Percentiles rank a stretch among this genome's conserved stretches.
These are phyloP conservation scores for Candida sakaeoensis DNA, from an alignment of 805 yeast species.

Conservation along the genomic window DNA sequence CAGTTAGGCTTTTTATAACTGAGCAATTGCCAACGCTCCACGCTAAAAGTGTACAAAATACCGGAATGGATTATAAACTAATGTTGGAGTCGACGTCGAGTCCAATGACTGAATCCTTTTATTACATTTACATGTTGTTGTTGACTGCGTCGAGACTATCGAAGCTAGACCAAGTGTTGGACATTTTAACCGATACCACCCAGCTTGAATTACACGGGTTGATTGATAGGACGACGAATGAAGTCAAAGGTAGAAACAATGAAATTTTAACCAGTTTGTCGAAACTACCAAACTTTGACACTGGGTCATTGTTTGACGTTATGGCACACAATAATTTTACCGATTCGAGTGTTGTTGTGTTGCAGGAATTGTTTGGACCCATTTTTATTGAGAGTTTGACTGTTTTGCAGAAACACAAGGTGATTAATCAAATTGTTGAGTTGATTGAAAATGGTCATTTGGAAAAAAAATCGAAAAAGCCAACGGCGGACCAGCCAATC, in stretches of 20 bases:
- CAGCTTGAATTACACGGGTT: slow-evolving; percentile 62
- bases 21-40: slow-evolving; percentile 28
- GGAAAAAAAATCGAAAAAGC: no score
- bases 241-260: slow-evolving; percentile 55
- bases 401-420: slow-evolving; percentile 67
- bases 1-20: slow-evolving; percentile 24
- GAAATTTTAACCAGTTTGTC: slow-evolving; percentile 24
- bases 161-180: slow-evolving; percentile 55
- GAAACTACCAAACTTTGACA: slow-evolving; percentile 29
- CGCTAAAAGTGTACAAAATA: slow-evolving; percentile 16
- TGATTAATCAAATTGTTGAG: slow-evolving; percentile 54
- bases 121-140: slow-evolving; percentile 51
- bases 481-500: no score
- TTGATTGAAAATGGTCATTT: slow-evolving; percentile 22
- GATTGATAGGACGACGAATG: slow-evolving; percentile 60
- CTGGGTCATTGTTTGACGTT: slow-evolving; percentile 16
- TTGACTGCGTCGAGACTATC: slow-evolving; percentile 58
- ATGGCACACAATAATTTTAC: slow-evolving; percentile 30
- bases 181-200: slow-evolving; percentile 49
- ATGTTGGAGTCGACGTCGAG: slow-evolving; percentile 27
- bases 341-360: slow-evolving; percentile 50
- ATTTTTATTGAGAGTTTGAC: slow-evolving; percentile 62
- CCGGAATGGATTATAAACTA: slow-evolving; percentile 25
- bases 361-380: slow-evolving; percentile 68
- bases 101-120: slow-evolving; percentile 41